Percentiles rank a stretch among this genome's conserved stretches.
phyloP scores from a whole-genome alignment of 345 rosid genomes.

The Durio zibethinus region DNA sequence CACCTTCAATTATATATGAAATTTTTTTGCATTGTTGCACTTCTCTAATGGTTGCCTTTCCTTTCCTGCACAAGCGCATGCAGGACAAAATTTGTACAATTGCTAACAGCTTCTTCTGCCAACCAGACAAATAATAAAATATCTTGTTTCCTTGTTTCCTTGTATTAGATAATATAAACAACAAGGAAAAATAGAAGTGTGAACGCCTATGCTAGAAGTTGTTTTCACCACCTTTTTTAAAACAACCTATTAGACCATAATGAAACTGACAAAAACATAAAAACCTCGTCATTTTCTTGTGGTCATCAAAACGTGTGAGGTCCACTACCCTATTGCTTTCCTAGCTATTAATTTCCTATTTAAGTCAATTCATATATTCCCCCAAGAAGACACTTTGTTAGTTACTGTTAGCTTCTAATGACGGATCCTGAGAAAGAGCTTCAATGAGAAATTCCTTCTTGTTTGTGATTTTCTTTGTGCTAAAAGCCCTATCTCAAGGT shows the following conservation, averaged over 20 bases:
- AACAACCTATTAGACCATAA: not conserved
- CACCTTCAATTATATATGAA: too few relatives aligned
- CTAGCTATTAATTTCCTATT: not conserved
- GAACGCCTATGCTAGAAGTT: not conserved
- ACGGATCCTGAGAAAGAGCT: not conserved
- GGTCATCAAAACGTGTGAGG: not conserved
- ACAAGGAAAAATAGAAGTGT: too few relatives aligned
- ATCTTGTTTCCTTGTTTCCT: too few relatives aligned
- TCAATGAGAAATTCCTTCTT: not conserved
- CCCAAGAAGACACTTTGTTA: too few relatives aligned
- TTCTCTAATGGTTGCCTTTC: too few relatives aligned
- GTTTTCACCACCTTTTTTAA: not conserved
- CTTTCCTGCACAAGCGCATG: too few relatives aligned
- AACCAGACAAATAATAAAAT: too few relatives aligned
- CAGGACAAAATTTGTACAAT: too few relatives aligned
- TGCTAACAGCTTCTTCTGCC: too few relatives aligned
- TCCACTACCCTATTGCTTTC: not conserved
- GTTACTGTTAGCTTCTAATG: not conserved
- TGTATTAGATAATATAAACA: too few relatives aligned
- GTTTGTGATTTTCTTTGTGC: not conserved
- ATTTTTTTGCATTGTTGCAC: too few relatives aligned
- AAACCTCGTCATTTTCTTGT: not conserved
- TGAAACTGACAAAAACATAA: not conserved
- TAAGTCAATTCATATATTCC: too few relatives aligned
- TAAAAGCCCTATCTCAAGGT: not conserved